A percentile compares a stretch with the other conserved stretches of the same genome.
phyloP scores from a whole-genome alignment of 164 flowering plant genomes.

The Chimonanthus praecox region DNA sequence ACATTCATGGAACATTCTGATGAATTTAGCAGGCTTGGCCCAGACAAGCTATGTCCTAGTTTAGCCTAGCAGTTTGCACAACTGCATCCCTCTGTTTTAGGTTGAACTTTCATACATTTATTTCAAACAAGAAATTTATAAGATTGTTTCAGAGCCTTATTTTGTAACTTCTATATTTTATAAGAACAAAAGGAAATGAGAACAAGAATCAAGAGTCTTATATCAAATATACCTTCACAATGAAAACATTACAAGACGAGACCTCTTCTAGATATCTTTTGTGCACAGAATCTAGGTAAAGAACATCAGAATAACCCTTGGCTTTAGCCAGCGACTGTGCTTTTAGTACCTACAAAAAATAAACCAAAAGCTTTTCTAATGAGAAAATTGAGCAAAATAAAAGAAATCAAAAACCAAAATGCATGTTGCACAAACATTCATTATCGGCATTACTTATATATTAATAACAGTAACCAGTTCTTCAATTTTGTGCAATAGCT shows the following conservation, averaged over 20 bases:
- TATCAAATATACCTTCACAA: conserved; percentile 48
- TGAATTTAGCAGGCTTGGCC: no score
- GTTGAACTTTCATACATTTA: background rate
- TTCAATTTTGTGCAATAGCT: background rate
- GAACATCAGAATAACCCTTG: conserved; percentile 65
- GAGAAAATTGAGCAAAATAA: background rate
- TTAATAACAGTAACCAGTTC: background rate
- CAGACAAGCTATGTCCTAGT: no score
- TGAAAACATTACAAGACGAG: conserved; percentile 63
- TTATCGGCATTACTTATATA: background rate
- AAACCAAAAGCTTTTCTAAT: background rate
- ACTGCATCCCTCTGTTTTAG: no score
- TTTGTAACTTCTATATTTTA: background rate
- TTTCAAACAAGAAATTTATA: background rate
- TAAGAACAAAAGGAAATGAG: background rate
- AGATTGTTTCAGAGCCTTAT: background rate
- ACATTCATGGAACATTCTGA: no score
- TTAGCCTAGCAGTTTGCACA: no score
- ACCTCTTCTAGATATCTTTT: conserved; percentile 65
- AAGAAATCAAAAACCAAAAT: background rate
- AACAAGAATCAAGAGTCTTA: background rate
- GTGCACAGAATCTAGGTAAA: conserved; percentile 55
- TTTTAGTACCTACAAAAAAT: conserved; percentile 41
- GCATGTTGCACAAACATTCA: background rate
- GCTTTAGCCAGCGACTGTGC: conserved; percentile 43